Evolutionary conservation across 257 asterid genomes (phyloP), one percentile per base, ranked within the genome.

Genomic region (Jaltomata sinuosa): DNA sequence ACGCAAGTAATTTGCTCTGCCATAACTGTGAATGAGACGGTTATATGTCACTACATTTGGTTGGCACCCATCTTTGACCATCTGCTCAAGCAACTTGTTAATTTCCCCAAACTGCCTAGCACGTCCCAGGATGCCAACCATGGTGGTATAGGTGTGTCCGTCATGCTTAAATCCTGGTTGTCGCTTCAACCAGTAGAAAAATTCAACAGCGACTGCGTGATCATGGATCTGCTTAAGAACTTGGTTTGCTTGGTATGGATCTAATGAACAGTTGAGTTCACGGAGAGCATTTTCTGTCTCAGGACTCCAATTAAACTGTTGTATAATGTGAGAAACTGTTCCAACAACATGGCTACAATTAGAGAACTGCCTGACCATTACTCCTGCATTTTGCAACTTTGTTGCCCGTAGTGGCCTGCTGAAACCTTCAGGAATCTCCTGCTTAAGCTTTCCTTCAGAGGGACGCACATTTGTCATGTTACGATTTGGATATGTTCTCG

Each of bases 41-140:
- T 96, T 96, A 84, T 93, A 96, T 3, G 99, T 96, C 36, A 96
- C 99, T 47, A 91, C 91, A 86, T 94, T 96, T 12, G 99, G 99
- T 69, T 91, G 88, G 84, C 98, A 96, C 34, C 97, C 97, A 57
- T 94, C 98, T 50, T 38, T 85, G 32, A 91, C 90, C 99, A 96
- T 94, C 90, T 94, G 97, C 59, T 90, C 89, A 40, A 94, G 97
- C 85, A 96, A 88, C 85, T 88, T 93, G 87, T 93, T 88, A 84
- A 93, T 92, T 68, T 88, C 89, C 14, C 90, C 94, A 79, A 96
- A 96, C 87, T 94, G 97, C 81, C 92, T 84, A 10, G 98, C 94
- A 65, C 97, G 97, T n/a, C 99, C 99, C 86, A 94, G 97, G 65
- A 94, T 93, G 38, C 99, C 99, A 27, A 94, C 95, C 98, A 94